Evolutionary conservation across 108 stramenopile genomes (phyloP), one percentile per base, ranked within the genome.

Genomic region (Nannochloropsis gaditana): DNA sequence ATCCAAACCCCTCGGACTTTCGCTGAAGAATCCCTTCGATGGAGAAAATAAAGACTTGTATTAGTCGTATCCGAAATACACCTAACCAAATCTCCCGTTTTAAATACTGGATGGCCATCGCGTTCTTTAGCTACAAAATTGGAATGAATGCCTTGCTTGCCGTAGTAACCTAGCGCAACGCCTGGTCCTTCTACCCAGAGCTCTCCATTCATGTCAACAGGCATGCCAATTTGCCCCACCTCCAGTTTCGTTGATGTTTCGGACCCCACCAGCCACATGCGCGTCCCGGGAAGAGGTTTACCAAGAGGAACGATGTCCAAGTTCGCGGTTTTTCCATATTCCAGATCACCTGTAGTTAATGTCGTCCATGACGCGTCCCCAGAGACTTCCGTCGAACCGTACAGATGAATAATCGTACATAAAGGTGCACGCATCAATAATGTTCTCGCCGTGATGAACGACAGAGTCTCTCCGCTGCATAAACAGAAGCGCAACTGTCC

Each of bases 381-480:
- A n/a, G 59, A 73, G 59, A 73, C 59, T n/a, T 73, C 59, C 59
- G 59, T 73, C 19, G 59, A 73, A n/a, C 59, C 59, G n/a, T 73
- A 73, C 2, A 73, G 59, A 6, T 73, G 59, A 6, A 73, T 4
- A n/a, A 73, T 15, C 3, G 59, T 73, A n/a, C 59, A 73, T 6
- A n/a, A 73, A 4, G 59, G 59, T n/a, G 2, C 15, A 73, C 59
- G 59, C 15, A n/a, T n/a, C 59, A 73, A n/a, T 4, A 73, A 73
- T 6, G 15, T 2, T n/a, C n/a, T 73, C 59, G 59, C 59, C 59
- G n/a, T n/a, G n/a, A 6, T 2, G 19, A 15, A 73, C 15, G 59
- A 73, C 59, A 73, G 59, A 73, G 59, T n/a, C 59, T 73, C 59
- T n/a, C 59, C 59, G n/a, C 59, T 73, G n/a, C 59, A 73, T n/a